Evolutionary conservation across 495 filamentous ascomycete genomes (phyloP).

Genomic region (Diplogelasinospora grovesii): DNA sequence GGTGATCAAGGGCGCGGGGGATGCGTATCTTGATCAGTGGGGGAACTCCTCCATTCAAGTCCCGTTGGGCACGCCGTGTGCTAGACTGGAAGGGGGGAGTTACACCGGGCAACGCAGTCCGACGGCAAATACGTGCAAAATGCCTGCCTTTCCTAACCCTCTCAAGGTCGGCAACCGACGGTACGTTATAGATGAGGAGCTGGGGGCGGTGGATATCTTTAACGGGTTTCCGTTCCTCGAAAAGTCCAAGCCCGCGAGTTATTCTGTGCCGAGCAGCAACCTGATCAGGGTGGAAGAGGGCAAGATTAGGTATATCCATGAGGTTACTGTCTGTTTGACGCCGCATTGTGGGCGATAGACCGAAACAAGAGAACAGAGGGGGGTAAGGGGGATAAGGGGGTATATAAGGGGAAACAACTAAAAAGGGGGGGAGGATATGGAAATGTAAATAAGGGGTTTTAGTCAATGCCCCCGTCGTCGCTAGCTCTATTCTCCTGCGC

Average conservation of each 20-base stretch:
- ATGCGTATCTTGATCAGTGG: slow-evolving; percentile 33
- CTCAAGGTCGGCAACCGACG: slow-evolving; percentile 28
- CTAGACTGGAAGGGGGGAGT: slow-evolving; percentile 31
- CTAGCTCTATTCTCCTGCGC: too few relatives aligned
- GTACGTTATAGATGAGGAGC: slow-evolving; percentile 31
- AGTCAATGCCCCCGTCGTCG: too few relatives aligned
- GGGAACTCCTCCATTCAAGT: slow-evolving; percentile 19
- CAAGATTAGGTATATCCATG: slow-evolving; percentile 32
- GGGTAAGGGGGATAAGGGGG: too few relatives aligned
- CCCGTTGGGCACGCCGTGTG: slow-evolving; percentile 26
- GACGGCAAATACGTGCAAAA: slow-evolving; percentile 30
- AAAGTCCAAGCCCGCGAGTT: slow-evolving; percentile 11
- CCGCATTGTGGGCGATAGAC: slow-evolving; percentile 7
- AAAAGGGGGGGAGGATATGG: too few relatives aligned
- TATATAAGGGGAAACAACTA: too few relatives aligned
- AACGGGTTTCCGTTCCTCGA: slow-evolving; percentile 33
- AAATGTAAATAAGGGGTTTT: too few relatives aligned
- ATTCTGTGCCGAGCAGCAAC: slow-evolving; percentile 26
- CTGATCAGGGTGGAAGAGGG: slow-evolving; percentile 29
- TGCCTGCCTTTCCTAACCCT: slow-evolving; percentile 25
- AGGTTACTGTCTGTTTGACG: slow-evolving; percentile 16
- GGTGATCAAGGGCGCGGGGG: slow-evolving; percentile 28
- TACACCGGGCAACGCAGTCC: slow-evolving; percentile 23
- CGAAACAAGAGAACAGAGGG: too few relatives aligned
- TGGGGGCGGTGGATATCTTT: slow-evolving; percentile 31